Conservation (phyloP, 768 basidiomycete genomes). For the Agaricus sinodeliciosus region DNA sequence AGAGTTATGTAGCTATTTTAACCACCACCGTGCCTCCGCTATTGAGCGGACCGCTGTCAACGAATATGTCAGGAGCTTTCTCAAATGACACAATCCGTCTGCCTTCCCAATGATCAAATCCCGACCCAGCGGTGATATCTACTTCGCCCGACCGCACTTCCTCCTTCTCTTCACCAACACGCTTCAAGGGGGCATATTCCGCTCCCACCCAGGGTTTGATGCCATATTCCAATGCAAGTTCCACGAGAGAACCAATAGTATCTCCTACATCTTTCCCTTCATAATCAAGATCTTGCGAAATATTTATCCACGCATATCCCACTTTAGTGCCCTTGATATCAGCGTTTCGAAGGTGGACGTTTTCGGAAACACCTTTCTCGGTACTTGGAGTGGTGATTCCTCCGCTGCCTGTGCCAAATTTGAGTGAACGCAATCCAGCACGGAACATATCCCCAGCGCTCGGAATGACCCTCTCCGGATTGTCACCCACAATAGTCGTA, state of each 20-base stretch:
- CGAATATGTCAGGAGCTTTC: constrained; percentile 45
- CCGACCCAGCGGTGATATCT: constrained; percentile 1
- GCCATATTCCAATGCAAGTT: constrained; percentile 33
- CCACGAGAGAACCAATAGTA: constrained; percentile 34
- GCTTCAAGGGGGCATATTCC: not conserved
- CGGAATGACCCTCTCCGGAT: constrained; percentile 56
- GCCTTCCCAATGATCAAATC: constrained; percentile 13
- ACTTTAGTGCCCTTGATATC: constrained; percentile 31
- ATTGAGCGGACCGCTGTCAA: constrained; percentile 28
- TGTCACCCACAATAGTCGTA: constrained; percentile 76
- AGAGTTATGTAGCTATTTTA: constrained; percentile 29
- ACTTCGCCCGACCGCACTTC: not conserved
- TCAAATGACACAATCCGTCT: constrained; percentile 45
- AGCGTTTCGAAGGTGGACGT: not conserved
- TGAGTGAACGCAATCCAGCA: constrained; percentile 62
- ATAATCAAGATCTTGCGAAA: constrained; percentile 76
- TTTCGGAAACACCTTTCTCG: constrained; percentile 5
- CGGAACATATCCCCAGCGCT: constrained; percentile 68
- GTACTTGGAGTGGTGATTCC: constrained; percentile 11
- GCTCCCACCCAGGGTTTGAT: constrained; percentile 35
- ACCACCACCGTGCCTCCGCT: constrained; percentile 41
- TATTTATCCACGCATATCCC: constrained; percentile 78
- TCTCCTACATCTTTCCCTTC: constrained; percentile 70
- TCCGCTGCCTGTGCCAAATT: constrained; percentile 20
- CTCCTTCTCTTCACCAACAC: not conserved